Evolutionary conservation across 1,139 yeast species (phyloP).

Genomic region (Pichia sp.): DNA sequence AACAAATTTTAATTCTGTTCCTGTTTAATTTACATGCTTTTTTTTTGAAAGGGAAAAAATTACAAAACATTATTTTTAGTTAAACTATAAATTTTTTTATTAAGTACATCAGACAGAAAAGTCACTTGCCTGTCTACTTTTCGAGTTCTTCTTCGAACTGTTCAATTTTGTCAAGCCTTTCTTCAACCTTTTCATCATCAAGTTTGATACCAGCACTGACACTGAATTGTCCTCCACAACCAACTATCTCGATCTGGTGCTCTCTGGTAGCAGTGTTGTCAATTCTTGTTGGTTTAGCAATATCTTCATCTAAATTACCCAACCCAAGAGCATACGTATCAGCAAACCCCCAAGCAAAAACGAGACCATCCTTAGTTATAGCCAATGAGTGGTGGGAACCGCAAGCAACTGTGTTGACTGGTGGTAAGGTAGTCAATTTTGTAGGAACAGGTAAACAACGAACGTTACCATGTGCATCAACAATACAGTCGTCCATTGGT

Average conservation of each 20-base stretch:
- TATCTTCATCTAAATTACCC: slow-evolving; percentile 90
- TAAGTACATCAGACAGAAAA: not conserved
- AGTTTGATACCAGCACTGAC: slow-evolving; percentile 76
- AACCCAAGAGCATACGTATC: slow-evolving; percentile 95
- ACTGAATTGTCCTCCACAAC: slow-evolving; percentile 95
- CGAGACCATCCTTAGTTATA: slow-evolving; percentile 75
- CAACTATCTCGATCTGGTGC: slow-evolving; percentile 62
- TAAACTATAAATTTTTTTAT: not conserved
- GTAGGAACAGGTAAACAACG: slow-evolving; percentile 90
- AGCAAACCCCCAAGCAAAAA: slow-evolving; percentile 96
- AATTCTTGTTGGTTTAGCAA: slow-evolving; percentile 79
- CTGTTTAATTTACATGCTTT: not conserved
- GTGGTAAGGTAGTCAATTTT: slow-evolving; percentile 52
- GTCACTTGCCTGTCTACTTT: not conserved
- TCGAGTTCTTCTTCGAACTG: slow-evolving; percentile 35
- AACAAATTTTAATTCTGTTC: too few species aligned
- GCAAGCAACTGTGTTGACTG: slow-evolving; percentile 61
- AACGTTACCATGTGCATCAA: slow-evolving; percentile 73
- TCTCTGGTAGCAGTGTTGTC: slow-evolving; percentile 88
- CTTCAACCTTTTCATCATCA: slow-evolving; percentile 53
- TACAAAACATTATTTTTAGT: not conserved
- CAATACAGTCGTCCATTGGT: slow-evolving; percentile 49
- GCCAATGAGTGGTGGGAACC: slow-evolving; percentile 95
- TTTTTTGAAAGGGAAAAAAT: not conserved
- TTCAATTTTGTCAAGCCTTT: slow-evolving; percentile 42